A percentile compares a stretch with the other conserved stretches of the same genome.
phyloP scores from a whole-genome alignment of 2,329 filamentous ascomycete genomes.

The Botryosphaeria dothidea region DNA sequence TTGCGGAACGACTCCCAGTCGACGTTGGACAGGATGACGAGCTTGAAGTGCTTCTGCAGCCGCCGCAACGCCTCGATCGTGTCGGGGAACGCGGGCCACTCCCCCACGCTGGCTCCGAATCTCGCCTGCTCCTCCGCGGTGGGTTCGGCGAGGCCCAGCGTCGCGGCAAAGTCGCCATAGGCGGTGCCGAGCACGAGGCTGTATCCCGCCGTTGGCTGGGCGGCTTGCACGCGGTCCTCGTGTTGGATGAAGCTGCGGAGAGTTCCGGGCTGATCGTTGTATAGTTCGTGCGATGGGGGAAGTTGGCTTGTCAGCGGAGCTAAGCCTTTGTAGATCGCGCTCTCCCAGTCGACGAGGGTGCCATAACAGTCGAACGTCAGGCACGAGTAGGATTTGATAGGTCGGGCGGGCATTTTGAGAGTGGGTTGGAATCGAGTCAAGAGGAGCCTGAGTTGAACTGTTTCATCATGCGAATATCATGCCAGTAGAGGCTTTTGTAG shows the following conservation, averaged over 20 bases:
- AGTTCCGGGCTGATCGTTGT: conserved; percentile 34
- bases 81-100: conserved; percentile 61
- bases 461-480: not conserved
- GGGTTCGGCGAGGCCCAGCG: conserved; percentile 40
- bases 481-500: not conserved
- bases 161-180: conserved; percentile 50
- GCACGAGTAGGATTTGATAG: conserved; percentile 1
- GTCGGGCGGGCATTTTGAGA: not conserved
- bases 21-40: conserved; percentile 64
- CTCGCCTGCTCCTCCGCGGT: conserved; percentile 43
- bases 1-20: conserved; percentile 54
- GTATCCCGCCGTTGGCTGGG: conserved; percentile 62
- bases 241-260: conserved; percentile 47
- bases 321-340: conserved; percentile 60
- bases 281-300: conserved; percentile 31
- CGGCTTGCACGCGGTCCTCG: conserved; percentile 51
- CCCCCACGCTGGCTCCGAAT: conserved; percentile 55
- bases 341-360: conserved; percentile 77
- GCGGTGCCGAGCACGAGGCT: conserved; percentile 57
- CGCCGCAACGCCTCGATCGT: conserved; percentile 54
- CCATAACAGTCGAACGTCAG: conserved; percentile 79
- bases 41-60: conserved; percentile 55
- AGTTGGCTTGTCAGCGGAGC: conserved; percentile 44
- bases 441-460: not conserved
- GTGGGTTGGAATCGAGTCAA: not conserved